Conservation (phyloP, 306 rosid genomes). For the Castanea crenata region DNA sequence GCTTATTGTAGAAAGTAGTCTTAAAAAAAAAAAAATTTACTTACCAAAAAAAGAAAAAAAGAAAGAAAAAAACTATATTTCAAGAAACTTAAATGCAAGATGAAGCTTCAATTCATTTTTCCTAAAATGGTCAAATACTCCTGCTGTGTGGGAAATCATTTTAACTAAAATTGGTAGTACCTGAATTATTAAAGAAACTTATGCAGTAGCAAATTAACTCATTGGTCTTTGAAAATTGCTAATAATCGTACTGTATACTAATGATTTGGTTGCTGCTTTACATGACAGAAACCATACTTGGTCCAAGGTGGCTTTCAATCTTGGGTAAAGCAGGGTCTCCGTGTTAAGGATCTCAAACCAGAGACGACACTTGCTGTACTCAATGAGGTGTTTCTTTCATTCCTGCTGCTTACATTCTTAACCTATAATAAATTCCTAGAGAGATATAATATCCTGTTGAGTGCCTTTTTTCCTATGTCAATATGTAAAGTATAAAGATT, state of each 20-base stretch:
- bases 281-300: constrained; percentile 75
- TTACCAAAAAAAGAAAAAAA: too few species aligned
- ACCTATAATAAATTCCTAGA: neutral
- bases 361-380: constrained; percentile 76
- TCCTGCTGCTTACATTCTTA: constrained; percentile 7
- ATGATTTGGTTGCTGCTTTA: constrained; percentile 4
- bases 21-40: too few species aligned
- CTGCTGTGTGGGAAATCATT: neutral
- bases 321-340: constrained; percentile 82
- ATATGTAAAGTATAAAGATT: neutral
- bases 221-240: neutral
- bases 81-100: neutral
- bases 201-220: neutral
- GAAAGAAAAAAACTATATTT: neutral
- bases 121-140: neutral
- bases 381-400: constrained; percentile 60
- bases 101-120: neutral
- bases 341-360: constrained; percentile 83
- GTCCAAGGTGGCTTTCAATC: constrained; percentile 89
- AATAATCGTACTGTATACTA: neutral
- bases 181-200: neutral
- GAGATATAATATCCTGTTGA: neutral
- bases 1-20: too few species aligned
- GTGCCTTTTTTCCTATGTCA: neutral
- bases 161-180: neutral